These are phyloP conservation scores for Wickerhamiella bombiphila DNA, from an alignment of 805 yeast genomes.

Conservation along the genomic window DNA sequence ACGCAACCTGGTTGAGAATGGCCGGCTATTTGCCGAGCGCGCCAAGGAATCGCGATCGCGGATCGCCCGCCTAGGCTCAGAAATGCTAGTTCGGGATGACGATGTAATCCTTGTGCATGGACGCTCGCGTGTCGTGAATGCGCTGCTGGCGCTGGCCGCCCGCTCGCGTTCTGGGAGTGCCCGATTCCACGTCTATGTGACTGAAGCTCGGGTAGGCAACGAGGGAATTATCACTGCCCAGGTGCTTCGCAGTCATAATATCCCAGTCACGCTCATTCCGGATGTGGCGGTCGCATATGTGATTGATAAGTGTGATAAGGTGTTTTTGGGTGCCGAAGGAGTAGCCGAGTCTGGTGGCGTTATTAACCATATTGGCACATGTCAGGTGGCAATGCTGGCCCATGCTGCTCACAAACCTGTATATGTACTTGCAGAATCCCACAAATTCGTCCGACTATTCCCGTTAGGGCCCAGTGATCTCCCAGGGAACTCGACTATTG, in stretches of 20 bases:
- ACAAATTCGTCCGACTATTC: slow-evolving; percentile 90
- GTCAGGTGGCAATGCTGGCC: slow-evolving; percentile 87
- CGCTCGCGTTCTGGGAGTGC: slow-evolving; percentile 45
- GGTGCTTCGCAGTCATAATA: slow-evolving; percentile 49
- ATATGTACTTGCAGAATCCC: slow-evolving; percentile 87
- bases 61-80: slow-evolving; percentile 78
- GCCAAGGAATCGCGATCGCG: slow-evolving; percentile 80
- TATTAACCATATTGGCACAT: slow-evolving; percentile 81
- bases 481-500: slow-evolving; percentile 43
- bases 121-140: slow-evolving; percentile 75
- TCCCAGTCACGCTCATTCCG: slow-evolving; percentile 77
- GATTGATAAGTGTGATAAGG: slow-evolving; percentile 80
- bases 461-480: slow-evolving; percentile 88
- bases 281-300: slow-evolving; percentile 92
- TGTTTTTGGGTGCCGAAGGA: slow-evolving; percentile 96
- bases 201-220: slow-evolving; percentile 80
- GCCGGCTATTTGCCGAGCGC: slow-evolving; percentile 77
- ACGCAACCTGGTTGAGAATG: slow-evolving; percentile 79
- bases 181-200: slow-evolving; percentile 78
- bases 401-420: slow-evolving; percentile 82
- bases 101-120: slow-evolving; percentile 83
- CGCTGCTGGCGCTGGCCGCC: slow-evolving; percentile 62
- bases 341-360: slow-evolving; percentile 98
- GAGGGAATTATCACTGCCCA: slow-evolving; percentile 63
- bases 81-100: slow-evolving; percentile 83